Evolutionary conservation across 2,329 filamentous ascomycete species (phyloP).

Genomic region (Diaporthe amygdali): DNA sequence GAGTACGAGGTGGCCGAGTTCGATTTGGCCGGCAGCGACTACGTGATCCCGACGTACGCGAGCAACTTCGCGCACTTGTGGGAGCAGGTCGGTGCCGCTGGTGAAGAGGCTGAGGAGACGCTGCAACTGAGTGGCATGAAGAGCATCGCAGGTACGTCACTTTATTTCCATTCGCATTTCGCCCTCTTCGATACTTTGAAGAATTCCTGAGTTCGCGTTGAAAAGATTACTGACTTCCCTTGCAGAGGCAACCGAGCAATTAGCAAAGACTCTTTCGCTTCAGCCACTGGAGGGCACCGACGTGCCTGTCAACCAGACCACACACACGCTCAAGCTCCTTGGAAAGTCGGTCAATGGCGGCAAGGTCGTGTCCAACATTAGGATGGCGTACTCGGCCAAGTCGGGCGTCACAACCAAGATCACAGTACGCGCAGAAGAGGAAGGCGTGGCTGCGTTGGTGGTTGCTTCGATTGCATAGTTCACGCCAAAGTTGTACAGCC

Average conservation of each 20-base stretch:
- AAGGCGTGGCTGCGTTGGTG: conserved; percentile 83
- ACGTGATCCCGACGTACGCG: conserved; percentile 90
- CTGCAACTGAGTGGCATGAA: conserved; percentile 86
- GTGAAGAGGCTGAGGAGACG: conserved; percentile 90
- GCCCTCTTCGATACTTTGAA: not conserved
- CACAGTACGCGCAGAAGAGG: conserved; percentile 88
- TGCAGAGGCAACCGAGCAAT: conserved; percentile 88
- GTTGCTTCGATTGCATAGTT: conserved; percentile 81
- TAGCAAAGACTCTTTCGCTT: conserved; percentile 84
- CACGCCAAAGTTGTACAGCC: not conserved
- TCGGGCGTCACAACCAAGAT: conserved; percentile 96
- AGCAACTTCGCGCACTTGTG: conserved; percentile 95
- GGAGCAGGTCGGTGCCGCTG: conserved; percentile 89
- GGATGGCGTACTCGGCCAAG: conserved; percentile 94
- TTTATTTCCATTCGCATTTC: not conserved
- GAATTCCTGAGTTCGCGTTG: not conserved
- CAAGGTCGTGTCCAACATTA: conserved; percentile 82
- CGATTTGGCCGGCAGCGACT: conserved; percentile 89
- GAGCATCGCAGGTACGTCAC: conserved; percentile 81
- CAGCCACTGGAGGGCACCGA: conserved; percentile 96
- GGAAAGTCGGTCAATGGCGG: conserved; percentile 94
- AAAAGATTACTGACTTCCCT: conserved; percentile 4
- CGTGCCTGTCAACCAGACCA: conserved; percentile 84
- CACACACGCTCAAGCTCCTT: conserved; percentile 93
- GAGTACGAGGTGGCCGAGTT: conserved; percentile 97